Conservation (phyloP, 441 rosid genomes). For the Erodium chrysanthum region DNA sequence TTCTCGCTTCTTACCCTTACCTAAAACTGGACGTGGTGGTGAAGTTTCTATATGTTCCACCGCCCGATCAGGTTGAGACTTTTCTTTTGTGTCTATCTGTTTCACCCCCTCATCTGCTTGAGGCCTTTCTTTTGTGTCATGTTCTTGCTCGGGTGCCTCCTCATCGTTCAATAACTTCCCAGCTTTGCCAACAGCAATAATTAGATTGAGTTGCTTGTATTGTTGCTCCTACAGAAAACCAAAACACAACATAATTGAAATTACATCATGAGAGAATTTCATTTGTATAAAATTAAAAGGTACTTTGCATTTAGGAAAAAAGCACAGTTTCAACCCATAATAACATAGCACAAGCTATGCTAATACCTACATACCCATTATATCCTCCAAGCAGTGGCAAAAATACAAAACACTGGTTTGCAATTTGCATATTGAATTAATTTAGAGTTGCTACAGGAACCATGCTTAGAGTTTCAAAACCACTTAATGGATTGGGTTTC, state of each 20-base stretch:
- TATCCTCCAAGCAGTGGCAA: no score
- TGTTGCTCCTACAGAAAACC: slow-evolving; percentile 63
- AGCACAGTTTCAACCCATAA: background rate
- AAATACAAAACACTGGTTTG: no score
- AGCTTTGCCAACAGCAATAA: slow-evolving; percentile 64
- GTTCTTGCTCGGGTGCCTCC: slow-evolving; percentile 24
- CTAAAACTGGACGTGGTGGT: background rate
- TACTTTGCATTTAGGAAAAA: background rate
- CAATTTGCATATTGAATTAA: no score
- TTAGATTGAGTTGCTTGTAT: slow-evolving; percentile 69
- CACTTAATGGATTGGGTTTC: no score
- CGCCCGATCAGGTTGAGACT: background rate
- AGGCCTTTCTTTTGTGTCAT: slow-evolving; percentile 22
- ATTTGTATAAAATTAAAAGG: background rate
- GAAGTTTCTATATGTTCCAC: background rate
- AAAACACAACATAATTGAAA: background rate
- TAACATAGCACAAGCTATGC: background rate
- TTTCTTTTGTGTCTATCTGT: slow-evolving; percentile 28
- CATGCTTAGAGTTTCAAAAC: no score
- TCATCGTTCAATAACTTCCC: slow-evolving; percentile 48
- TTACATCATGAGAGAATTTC: background rate
- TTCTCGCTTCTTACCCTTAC: background rate
- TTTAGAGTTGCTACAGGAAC: no score
- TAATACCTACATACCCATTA: no score
- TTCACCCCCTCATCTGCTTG: slow-evolving; percentile 18